Percentiles rank a stretch among this genome's conserved stretches.
Conservation (phyloP, 2,329 filamentous ascomycete genomes). For the Cercospora zeae-maydis region DNA sequence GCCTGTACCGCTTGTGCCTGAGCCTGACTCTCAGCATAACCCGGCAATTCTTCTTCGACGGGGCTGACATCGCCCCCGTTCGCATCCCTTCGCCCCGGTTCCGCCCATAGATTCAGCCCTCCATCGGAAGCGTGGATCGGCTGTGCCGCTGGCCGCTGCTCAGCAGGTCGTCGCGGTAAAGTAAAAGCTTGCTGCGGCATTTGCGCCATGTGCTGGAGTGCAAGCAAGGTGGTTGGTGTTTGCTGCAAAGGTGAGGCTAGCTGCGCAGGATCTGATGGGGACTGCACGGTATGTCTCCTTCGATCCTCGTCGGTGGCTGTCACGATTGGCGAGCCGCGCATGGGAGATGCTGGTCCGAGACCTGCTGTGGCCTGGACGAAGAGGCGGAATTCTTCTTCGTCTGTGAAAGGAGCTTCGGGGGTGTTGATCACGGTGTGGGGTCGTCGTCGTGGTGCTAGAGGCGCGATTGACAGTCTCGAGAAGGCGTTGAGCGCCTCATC, state of each 20-base stretch:
- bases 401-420: conserved; percentile 28
- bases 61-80: conserved; percentile 16
- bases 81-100: conserved; percentile 18
- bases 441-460: conserved; percentile 17
- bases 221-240: conserved; percentile 28
- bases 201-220: conserved; percentile 29
- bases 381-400: conserved; percentile 32
- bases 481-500: conserved; percentile 15
- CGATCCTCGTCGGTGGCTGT: conserved; percentile 1
- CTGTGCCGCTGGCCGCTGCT: conserved; percentile 1
- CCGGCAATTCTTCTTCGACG: conserved; percentile 40
- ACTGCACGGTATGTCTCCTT: background rate
- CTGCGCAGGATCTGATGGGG: background rate
- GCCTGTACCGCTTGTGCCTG: conserved; percentile 42
- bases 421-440: conserved; percentile 15
- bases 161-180: conserved; percentile 7
- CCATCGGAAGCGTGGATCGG: conserved; percentile 8
- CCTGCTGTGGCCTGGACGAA: conserved; percentile 36
- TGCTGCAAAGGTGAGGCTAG: conserved; percentile 26
- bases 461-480: conserved; percentile 23
- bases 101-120: conserved; percentile 26
- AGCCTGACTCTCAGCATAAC: conserved; percentile 48
- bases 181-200: conserved; percentile 20
- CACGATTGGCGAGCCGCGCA: conserved; percentile 4
- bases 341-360: conserved; percentile 27